A percentile compares a stretch with the other conserved stretches of the same genome.
Conservation (phyloP, 176 grass and related monocot genomes). For the sorghum (Sorghum bicolor) region Sorghum_bicolor_NCBIv3 NC_012874.2:4134001-4134500, state of each 20-base stretch:
- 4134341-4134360: background rate
- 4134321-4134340: too few species aligned
- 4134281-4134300: too few species aligned
- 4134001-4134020: background rate
- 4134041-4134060: background rate
- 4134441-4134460: too few species aligned
- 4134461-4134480: too few species aligned
- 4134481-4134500: too few species aligned
- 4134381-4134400: too few species aligned
- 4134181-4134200: background rate
- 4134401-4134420: too few species aligned
- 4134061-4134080: background rate
- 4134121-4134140: background rate
- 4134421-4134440: too few species aligned
- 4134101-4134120: background rate
- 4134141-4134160: background rate
- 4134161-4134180: background rate
- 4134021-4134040: background rate
- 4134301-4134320: too few species aligned
- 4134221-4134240: too few species aligned
- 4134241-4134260: too few species aligned
- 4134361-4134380: background rate
- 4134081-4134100: background rate
- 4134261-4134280: too few species aligned
- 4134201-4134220: background rate